Conservation (phyloP, 2,329 filamentous ascomycete genomes). For the Plenodomus lindquistii region DNA sequence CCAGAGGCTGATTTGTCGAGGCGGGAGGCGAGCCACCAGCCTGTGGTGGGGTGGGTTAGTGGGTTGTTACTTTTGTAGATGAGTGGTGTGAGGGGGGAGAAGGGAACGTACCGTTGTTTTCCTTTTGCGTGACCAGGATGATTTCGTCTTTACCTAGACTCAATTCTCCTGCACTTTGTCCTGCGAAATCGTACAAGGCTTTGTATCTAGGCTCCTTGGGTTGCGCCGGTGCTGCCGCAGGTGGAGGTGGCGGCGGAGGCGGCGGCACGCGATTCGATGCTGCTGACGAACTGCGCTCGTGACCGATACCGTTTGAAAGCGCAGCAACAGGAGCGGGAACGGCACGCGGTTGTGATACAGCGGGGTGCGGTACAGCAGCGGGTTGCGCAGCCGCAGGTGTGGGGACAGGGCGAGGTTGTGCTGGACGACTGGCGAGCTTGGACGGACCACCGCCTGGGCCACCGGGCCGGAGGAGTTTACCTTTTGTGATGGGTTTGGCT, state of each 20-base stretch:
- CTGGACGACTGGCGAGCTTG: conserved; percentile 62
- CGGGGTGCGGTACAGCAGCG: conserved; percentile 54
- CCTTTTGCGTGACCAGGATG: conserved; percentile 89
- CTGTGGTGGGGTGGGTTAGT: conserved; percentile 54
- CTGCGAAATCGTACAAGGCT: conserved; percentile 89
- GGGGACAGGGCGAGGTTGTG: conserved; percentile 42
- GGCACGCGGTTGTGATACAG: conserved; percentile 51
- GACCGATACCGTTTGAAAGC: conserved; percentile 52
- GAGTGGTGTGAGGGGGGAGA: not conserved
- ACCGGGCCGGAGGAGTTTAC: conserved; percentile 88
- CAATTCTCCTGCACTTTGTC: conserved; percentile 83
- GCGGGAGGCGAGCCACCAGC: conserved; percentile 94
- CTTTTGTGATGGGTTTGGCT: conserved; percentile 87
- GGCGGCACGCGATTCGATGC: conserved; percentile 51
- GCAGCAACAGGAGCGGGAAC: conserved; percentile 61
- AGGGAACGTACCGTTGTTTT: conserved; percentile 77
- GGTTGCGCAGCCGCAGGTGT: conserved; percentile 44
- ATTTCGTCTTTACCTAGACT: conserved; percentile 78
- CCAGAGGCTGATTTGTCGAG: conserved; percentile 71
- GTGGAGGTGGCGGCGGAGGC: conserved; percentile 65
- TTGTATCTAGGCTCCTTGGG: conserved; percentile 78
- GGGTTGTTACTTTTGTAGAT: not conserved
- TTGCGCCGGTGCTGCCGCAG: conserved; percentile 62
- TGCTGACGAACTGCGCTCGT: conserved; percentile 47
- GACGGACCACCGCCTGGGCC: conserved; percentile 82